Percentiles rank a stretch among this genome's conserved stretches.
Evolutionary conservation across 768 basidiomycete genomes (phyloP).

Genomic region (Pholiota conissans): DNA sequence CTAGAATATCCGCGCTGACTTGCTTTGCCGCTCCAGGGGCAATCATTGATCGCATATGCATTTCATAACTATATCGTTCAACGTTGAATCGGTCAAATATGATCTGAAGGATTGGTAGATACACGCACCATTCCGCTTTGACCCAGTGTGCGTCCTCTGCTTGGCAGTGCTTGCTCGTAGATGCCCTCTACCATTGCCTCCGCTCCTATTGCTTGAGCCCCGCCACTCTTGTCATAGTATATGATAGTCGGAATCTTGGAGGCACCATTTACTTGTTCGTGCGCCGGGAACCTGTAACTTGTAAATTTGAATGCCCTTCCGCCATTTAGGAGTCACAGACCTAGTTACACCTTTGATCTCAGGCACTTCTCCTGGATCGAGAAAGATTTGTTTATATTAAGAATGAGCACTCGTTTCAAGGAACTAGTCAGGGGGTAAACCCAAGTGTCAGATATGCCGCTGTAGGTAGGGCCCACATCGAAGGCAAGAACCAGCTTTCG

Average conservation of each 20-base stretch:
- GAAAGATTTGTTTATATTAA: too few relatives aligned
- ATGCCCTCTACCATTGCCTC: slow-evolving; percentile 43
- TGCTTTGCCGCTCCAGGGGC: slow-evolving; percentile 15
- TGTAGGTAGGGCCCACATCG: too few relatives aligned
- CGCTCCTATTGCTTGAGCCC: slow-evolving; percentile 44
- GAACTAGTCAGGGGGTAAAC: too few relatives aligned
- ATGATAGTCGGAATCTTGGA: too few relatives aligned
- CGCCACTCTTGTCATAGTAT: slow-evolving; percentile 44
- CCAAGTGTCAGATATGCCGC: slow-evolving; percentile 37
- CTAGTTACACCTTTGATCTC: too few relatives aligned
- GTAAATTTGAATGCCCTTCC: too few relatives aligned
- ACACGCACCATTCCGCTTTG: slow-evolving; percentile 34
- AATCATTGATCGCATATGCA: slow-evolving; percentile 28
- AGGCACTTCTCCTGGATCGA: slow-evolving; percentile 37
- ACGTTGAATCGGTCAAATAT: too few relatives aligned
- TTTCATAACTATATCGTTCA: slow-evolving; percentile 38
- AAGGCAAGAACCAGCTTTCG: slow-evolving; percentile 43
- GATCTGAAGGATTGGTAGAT: too few relatives aligned
- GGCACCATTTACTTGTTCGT: slow-evolving; percentile 45
- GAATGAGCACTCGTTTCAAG: too few relatives aligned
- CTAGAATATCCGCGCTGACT: slow-evolving; percentile 35
- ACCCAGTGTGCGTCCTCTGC: slow-evolving; percentile 49
- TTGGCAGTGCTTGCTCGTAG: slow-evolving; percentile 33
- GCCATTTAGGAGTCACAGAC: too few relatives aligned
- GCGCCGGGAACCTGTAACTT: slow-evolving; percentile 56